Percentiles rank a stretch among this genome's conserved stretches.
phyloP scores from a whole-genome alignment of 305 asterid genomes.

The Striga hermonthica region DNA sequence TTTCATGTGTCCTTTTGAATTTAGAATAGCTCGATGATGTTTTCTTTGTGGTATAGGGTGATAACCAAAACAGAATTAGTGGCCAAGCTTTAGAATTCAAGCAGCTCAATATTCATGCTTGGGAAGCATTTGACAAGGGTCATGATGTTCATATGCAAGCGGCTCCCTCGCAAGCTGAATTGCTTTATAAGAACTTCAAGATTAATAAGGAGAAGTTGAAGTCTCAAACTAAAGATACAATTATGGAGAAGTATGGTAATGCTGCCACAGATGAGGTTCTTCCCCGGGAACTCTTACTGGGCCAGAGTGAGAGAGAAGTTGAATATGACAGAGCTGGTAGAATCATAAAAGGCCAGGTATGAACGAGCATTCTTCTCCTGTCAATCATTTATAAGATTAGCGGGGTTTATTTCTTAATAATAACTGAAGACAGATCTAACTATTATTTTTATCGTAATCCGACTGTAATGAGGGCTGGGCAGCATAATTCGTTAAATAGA shows the following conservation, averaged over 20 bases:
- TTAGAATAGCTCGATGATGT: slow-evolving; percentile 17
- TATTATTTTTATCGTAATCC: too few relatives aligned
- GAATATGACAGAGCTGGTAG: slow-evolving; percentile 99
- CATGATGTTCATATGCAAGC: slow-evolving; percentile 98
- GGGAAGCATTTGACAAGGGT: slow-evolving; percentile 98
- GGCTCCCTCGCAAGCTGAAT: slow-evolving; percentile 96
- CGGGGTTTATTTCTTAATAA: not conserved
- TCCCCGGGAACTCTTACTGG: slow-evolving; percentile 83
- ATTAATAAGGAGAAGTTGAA: slow-evolving; percentile 74
- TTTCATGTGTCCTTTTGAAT: slow-evolving; percentile 14
- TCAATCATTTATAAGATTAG: slow-evolving; percentile 9
- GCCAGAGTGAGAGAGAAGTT: slow-evolving; percentile 84
- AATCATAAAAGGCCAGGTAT: slow-evolving; percentile 95
- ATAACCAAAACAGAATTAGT: slow-evolving; percentile 74
- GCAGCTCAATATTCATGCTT: slow-evolving; percentile 90
- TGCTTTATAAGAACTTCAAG: slow-evolving; percentile 69
- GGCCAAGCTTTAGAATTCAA: slow-evolving; percentile 98
- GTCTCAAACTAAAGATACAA: slow-evolving; percentile 72
- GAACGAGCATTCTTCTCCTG: slow-evolving; percentile 15
- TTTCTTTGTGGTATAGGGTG: slow-evolving; percentile 53
- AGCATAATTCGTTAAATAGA: not conserved
- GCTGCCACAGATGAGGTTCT: slow-evolving; percentile 80
- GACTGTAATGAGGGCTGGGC: too few relatives aligned
- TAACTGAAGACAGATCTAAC: not conserved
- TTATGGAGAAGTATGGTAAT: slow-evolving; percentile 91